Evolutionary conservation across 768 basidiomycete species (phyloP), one percentile per base, ranked within the genome.

Genomic region (Trametes villosa): DNA sequence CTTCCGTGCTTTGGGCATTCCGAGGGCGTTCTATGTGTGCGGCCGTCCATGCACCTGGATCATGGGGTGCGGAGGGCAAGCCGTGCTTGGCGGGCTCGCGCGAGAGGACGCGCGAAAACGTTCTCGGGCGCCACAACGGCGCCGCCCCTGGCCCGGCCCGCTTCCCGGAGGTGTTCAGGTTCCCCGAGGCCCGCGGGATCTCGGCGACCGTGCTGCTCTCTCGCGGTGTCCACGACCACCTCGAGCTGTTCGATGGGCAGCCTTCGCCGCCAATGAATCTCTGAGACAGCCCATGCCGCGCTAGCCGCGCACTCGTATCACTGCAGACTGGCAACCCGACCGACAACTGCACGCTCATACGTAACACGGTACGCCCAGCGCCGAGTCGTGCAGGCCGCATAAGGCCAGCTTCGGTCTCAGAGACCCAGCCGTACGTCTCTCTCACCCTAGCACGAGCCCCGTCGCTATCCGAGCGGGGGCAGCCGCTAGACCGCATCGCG

Each of bases 1-100:
- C 41, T 67, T 71, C 8, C 64, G 67, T 30, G 66, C 58, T 68
- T 74, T 82, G 33, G 75, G 72, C 83, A 83, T 82, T 31, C 31
- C 27, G 20, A 11, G 12, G 34, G 36, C 17, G 20, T 49, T 41
- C 30, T 49, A 57, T 47, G 50, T 57, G 48, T 12, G 47, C 27
- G 26, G 17, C 5, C 15, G 46, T 6, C 13, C 46, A 33, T 42
- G 22, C 17, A 9, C 33, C 3, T 36, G 29, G 26, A 41, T 41
- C 55, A 48, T 47, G 26, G 9, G 45, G 31, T 33, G 53, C 11
- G 24, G 27, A 17, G 9, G 31, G 26, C 24, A 17, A n/a, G 18
- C 30, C 20, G 27, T 4, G 46, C n/a, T n/a, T n/a, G 46, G 17
- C 18, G 46, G 17, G 20, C 5, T 15, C 17, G 46, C 30, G 18